Evolutionary conservation across 2,329 filamentous ascomycete genomes (phyloP).

Genomic region (Paraconiothyrium brasiliense): DNA sequence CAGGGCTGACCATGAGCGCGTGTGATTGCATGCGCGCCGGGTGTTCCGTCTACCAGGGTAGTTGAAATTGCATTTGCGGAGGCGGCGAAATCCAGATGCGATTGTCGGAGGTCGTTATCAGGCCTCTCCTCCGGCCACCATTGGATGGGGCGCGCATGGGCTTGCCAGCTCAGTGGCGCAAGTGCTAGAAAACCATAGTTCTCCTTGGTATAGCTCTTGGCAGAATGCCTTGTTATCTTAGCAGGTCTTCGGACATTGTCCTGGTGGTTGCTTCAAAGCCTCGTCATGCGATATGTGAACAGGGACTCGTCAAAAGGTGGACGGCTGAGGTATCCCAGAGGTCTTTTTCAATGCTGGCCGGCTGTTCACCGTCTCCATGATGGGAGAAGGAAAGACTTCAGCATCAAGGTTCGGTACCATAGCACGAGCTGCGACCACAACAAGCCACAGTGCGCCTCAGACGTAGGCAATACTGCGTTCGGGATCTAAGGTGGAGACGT

Average conservation of each 20-base stretch:
- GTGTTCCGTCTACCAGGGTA: slow-evolving; percentile 8
- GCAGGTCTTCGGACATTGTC: background rate
- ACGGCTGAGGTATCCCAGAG: background rate
- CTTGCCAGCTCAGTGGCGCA: background rate
- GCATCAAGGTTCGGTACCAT: background rate
- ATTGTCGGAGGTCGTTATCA: slow-evolving; percentile 1
- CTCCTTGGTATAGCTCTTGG: background rate
- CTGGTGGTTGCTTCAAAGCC: background rate
- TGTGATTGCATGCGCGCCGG: background rate
- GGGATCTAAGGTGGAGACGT: background rate
- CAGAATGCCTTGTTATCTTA: background rate
- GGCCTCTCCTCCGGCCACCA: background rate
- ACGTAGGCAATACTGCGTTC: background rate
- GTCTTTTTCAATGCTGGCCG: background rate
- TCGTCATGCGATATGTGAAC: background rate
- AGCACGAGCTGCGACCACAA: background rate
- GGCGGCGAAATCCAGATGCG: slow-evolving; percentile 9
- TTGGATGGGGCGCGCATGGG: background rate
- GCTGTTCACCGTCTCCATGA: background rate
- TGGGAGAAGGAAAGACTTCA: background rate
- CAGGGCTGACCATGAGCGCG: background rate
- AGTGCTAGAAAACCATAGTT: background rate
- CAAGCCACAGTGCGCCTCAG: background rate
- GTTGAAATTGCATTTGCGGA: slow-evolving; percentile 15
- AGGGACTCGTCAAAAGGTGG: background rate